These are phyloP conservation scores for Naganishia vishniacii DNA, from an alignment of 768 basidiomycete genomes.

Conservation along the genomic window DNA sequence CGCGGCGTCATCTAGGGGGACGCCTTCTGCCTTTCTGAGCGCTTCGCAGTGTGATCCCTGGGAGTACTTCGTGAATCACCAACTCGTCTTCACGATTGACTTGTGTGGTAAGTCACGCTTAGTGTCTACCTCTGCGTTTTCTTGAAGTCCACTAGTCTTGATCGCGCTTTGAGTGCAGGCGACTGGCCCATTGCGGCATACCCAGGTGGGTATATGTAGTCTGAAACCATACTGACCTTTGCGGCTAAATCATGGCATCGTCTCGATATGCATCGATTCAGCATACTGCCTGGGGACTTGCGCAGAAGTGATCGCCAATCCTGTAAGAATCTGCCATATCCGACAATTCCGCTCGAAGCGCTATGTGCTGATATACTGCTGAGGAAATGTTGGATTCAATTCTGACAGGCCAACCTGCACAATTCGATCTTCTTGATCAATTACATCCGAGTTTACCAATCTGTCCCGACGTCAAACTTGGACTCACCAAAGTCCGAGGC, in stretches of 20 bases:
- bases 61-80: slow-evolving; percentile 42
- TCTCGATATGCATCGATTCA: no score
- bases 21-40: slow-evolving; percentile 38
- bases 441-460: slow-evolving; percentile 40
- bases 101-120: slow-evolving; percentile 46
- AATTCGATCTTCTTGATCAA: slow-evolving; percentile 46
- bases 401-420: slow-evolving; percentile 38
- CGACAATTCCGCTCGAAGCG: no score
- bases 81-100: slow-evolving; percentile 45
- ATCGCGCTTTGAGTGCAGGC: slow-evolving; percentile 27
- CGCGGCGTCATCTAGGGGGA: slow-evolving; percentile 36
- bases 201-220: slow-evolving; percentile 31
- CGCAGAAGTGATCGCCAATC: slow-evolving; percentile 38
- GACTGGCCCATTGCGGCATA: slow-evolving; percentile 44
- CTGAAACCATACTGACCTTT: neutral
- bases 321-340: slow-evolving; percentile 27
- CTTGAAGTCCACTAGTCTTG: no score
- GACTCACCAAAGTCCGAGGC: neutral
- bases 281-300: slow-evolving; percentile 45
- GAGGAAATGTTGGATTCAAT: no score
- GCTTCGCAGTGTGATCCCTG: slow-evolving; percentile 42
- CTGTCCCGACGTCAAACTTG: no score
- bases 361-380: no score
- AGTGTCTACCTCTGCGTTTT: neutral
- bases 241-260: neutral